phyloP scores from a whole-genome alignment of 768 basidiomycete species.

The Russula sp. region DNA sequence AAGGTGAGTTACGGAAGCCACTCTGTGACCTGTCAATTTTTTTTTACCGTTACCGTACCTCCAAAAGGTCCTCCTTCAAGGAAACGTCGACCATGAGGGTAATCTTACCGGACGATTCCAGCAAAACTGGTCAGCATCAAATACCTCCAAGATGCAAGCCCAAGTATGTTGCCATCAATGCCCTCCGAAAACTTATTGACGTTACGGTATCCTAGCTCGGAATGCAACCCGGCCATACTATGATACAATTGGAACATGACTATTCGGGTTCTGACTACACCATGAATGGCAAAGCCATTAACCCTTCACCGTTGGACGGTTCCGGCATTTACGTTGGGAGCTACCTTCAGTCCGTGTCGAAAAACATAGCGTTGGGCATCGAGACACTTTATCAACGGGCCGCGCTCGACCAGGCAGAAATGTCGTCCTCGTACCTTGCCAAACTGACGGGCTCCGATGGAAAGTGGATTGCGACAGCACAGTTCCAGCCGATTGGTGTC shows the following conservation, averaged over 20 bases:
- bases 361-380: constrained; percentile 82
- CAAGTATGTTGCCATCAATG: constrained; percentile 56
- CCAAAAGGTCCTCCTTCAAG: constrained; percentile 85
- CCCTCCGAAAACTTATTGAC: constrained; percentile 10
- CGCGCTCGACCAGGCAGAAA: constrained; percentile 65
- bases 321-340: constrained; percentile 91
- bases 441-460: constrained; percentile 71
- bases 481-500: constrained; percentile 76
- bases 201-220: constrained; percentile 56
- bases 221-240: constrained; percentile 73
- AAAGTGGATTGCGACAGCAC: constrained; percentile 92
- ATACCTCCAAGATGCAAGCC: constrained; percentile 82
- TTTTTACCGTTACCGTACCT: constrained; percentile 10
- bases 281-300: constrained; percentile 82
- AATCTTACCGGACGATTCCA: constrained; percentile 86
- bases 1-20: constrained; percentile 48
- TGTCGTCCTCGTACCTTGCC: constrained; percentile 72
- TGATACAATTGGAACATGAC: constrained; percentile 94
- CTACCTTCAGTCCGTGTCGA: constrained; percentile 90
- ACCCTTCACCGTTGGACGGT: constrained; percentile 82
- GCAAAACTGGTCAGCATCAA: constrained; percentile 76
- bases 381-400: constrained; percentile 84
- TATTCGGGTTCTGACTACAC: constrained; percentile 85
- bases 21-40: constrained; percentile 1
- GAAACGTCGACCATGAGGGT: constrained; percentile 91